Conservation (phyloP, 306 rosid genomes). For the Urtica urens region DNA sequence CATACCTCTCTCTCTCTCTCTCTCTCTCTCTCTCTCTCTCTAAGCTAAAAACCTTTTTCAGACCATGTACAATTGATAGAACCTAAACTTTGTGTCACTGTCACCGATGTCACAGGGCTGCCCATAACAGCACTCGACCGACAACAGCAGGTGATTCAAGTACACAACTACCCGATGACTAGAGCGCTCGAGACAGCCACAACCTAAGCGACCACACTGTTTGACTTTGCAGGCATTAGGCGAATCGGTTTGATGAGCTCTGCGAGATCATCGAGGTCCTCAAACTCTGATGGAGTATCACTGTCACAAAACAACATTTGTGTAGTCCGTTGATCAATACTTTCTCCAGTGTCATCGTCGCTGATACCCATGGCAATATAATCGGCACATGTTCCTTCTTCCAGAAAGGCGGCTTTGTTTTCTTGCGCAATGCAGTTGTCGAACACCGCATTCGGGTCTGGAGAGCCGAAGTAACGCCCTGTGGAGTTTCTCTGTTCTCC, state of each 20-base stretch:
- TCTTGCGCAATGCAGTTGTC: constrained; percentile 21
- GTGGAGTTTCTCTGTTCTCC: constrained; percentile 31
- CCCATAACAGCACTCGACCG: too few species aligned
- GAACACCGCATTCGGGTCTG: constrained; percentile 12
- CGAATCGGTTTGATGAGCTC: constrained; percentile 45
- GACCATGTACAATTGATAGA: background rate
- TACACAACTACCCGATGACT: too few species aligned
- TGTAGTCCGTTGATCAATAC: constrained; percentile 15
- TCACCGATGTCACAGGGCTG: too few species aligned
- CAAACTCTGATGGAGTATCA: constrained; percentile 26
- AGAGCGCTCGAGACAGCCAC: too few species aligned
- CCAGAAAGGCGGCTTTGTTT: constrained; percentile 12
- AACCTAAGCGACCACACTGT: constrained; percentile 6
- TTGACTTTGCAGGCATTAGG: constrained; percentile 25
- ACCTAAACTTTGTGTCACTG: too few species aligned
- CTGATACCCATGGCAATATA: constrained; percentile 41
- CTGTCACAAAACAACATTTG: constrained; percentile 25
- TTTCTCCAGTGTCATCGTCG: constrained; percentile 37
- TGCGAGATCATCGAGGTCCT: constrained; percentile 37
- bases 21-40: constrained; percentile 1
- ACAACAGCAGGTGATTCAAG: too few species aligned
- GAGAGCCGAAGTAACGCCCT: constrained; percentile 67
- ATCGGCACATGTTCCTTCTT: constrained; percentile 34
- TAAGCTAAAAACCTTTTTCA: background rate
- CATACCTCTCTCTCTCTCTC: background rate